Evolutionary conservation across 139 green algal genomes (phyloP).

Genomic region (Tetradesmus obliquus): DNA sequence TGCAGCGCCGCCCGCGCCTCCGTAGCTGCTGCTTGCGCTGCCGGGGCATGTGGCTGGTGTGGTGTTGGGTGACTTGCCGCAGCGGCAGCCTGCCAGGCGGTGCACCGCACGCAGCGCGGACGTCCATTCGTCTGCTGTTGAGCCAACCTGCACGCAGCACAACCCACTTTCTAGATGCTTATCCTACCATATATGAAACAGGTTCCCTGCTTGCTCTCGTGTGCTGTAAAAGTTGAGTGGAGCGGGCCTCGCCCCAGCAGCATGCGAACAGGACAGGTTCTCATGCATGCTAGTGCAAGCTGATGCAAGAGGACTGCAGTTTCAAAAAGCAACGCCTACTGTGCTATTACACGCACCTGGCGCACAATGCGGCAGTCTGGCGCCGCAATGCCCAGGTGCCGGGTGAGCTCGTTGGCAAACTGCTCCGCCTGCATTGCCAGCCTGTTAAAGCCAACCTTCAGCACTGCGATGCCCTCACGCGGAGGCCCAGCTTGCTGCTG

Average conservation of each 20-base stretch:
- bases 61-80: background rate
- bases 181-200: too few relatives aligned
- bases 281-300: background rate
- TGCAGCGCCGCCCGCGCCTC: background rate
- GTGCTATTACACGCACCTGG: slow-evolving; percentile 36
- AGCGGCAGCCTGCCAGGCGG: background rate
- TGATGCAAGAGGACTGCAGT: background rate
- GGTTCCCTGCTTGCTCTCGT: too few relatives aligned
- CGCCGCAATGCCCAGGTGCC: slow-evolving; percentile 74
- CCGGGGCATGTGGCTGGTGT: background rate
- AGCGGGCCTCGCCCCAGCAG: too few relatives aligned
- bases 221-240: too few relatives aligned
- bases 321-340: background rate
- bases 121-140: slow-evolving; percentile 46
- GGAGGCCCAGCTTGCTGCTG: background rate
- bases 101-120: background rate
- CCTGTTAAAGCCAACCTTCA: slow-evolving; percentile 77
- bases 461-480: slow-evolving; percentile 62
- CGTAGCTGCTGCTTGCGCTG: background rate
- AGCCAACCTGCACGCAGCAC: slow-evolving; percentile 34
- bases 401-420: slow-evolving; percentile 86
- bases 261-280: background rate
- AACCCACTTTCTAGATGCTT: too few relatives aligned
- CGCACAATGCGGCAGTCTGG: slow-evolving; percentile 79
- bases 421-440: slow-evolving; percentile 80